Conservation (phyloP, 495 filamentous ascomycete species). For the Hypomontagnella monticulosa region DNA sequence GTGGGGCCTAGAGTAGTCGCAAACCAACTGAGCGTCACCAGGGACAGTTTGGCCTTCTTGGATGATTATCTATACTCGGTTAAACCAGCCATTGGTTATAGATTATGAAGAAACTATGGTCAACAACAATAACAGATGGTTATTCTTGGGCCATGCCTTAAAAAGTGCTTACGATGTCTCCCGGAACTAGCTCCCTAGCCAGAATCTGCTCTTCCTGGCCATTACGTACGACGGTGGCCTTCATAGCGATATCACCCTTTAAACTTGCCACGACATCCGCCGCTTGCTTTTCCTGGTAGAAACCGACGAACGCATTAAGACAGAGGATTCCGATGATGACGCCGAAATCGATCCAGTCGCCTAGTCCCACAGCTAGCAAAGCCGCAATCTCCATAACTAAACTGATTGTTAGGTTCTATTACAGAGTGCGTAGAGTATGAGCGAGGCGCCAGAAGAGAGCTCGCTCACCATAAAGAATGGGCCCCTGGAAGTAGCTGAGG, state of each 20-base stretch:
- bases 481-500: slow-evolving; percentile 81
- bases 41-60: slow-evolving; percentile 82
- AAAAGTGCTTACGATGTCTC: slow-evolving; percentile 74
- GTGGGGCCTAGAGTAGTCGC: slow-evolving; percentile 75
- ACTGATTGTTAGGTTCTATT: slow-evolving; percentile 19
- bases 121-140: not conserved
- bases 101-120: too few relatives aligned
- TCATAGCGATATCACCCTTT: slow-evolving; percentile 88
- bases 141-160: not conserved
- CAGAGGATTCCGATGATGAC: slow-evolving; percentile 83
- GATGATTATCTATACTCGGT: slow-evolving; percentile 62
- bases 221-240: slow-evolving; percentile 74
- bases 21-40: slow-evolving; percentile 79
- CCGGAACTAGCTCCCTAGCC: slow-evolving; percentile 81
- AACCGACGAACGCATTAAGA: slow-evolving; percentile 84
- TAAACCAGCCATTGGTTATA: not conserved
- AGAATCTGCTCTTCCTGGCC: slow-evolving; percentile 76
- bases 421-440: not conserved
- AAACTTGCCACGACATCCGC: slow-evolving; percentile 82
- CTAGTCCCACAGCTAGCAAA: slow-evolving; percentile 78
- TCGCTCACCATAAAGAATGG: slow-evolving; percentile 81
- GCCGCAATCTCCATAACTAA: slow-evolving; percentile 88
- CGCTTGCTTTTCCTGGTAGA: slow-evolving; percentile 89
- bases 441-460: not conserved
- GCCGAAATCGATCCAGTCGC: slow-evolving; percentile 85